These are phyloP conservation scores for Talaromyces sp. DNA, from an alignment of 2,329 filamentous ascomycete species.

Conservation along the genomic window DNA sequence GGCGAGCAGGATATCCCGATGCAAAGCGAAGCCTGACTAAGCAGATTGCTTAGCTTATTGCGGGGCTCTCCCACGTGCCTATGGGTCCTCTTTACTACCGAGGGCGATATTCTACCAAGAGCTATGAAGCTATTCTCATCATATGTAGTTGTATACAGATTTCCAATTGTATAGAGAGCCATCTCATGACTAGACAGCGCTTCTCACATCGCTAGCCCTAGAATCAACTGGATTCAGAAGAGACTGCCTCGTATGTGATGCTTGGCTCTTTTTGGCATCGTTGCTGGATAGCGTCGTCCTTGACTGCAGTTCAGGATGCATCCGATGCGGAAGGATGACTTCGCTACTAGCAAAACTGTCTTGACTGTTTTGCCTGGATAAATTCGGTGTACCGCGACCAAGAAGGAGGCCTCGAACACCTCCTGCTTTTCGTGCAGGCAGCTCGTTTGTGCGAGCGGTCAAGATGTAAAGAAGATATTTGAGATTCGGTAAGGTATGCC, in stretches of 20 bases:
- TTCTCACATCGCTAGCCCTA: not conserved
- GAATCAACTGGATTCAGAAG: not conserved
- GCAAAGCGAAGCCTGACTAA: slow-evolving; percentile 16
- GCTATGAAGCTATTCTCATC: not conserved
- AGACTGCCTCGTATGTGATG: not conserved
- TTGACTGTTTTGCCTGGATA: slow-evolving; percentile 39
- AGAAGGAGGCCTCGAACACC: slow-evolving; percentile 48
- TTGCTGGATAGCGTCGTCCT: not conserved
- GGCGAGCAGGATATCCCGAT: slow-evolving; percentile 10
- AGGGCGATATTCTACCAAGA: not conserved
- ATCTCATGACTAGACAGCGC: not conserved
- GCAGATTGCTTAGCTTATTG: no score
- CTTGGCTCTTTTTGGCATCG: not conserved
- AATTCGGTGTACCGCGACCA: slow-evolving; percentile 34
- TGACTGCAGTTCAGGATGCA: slow-evolving; percentile 14
- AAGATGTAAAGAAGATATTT: slow-evolving; percentile 90
- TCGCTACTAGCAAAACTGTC: slow-evolving; percentile 39
- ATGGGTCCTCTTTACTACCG: not conserved
- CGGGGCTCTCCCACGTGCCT: not conserved
- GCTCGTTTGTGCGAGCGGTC: slow-evolving; percentile 68
- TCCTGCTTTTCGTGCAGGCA: slow-evolving; percentile 54
- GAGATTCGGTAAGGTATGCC: slow-evolving; percentile 87
- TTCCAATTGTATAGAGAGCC: not conserved
- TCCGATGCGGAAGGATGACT: slow-evolving; percentile 23
- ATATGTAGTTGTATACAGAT: not conserved